Base-by-base conservation (phyloP, 2,329 filamentous ascomycete species). In the Fusarium oligoseptatum region DNA sequence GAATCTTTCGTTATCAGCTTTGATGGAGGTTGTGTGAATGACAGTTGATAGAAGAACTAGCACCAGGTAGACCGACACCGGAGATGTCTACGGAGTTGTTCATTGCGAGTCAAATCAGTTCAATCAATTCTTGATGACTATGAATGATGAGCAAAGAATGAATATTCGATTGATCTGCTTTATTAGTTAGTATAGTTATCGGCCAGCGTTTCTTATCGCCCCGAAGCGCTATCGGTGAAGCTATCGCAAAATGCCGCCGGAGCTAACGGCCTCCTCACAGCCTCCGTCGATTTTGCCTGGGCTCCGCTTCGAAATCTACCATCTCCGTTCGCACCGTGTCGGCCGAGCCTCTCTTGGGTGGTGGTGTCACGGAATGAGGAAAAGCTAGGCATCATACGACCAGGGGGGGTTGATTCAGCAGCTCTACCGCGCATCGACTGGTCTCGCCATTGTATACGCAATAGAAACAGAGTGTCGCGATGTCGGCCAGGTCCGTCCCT, bases 1-100 rank as follows among this genome's bases (percentile, higher is more conserved):
- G 29, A 22, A 50, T 29, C 48, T 36, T 71, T 71, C 32, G 55
- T 60, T 72, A 37, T 58, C 58, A 56, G 41, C 45, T 22, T 69
- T 39, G 36, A 48, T 63, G 70, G 70, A 64, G 60, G 72, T 72
- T 60, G 72, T 72, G 72, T 70, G 60, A 24, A 74, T 62, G 12
- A 62, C 43, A 24, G 50, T 57, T 57, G 41, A 65, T 52, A 60
- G 57, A 45, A 32, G 48, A 52, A 52, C 34, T 58, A 37, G 34
- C 34, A 58, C 55, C 55, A 58, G 34, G 55, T 27, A 41, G 37
- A 56, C 52, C 62, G 52, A 48, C 45, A 48, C 39, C 58, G 58
- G 58, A 61, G n/a, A 22, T 32, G 22, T 24, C 4, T n/a, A 41
- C 37, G n/a, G 55, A 58, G 55, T 7, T 36, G 27, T 15, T 24